phyloP scores from a whole-genome alignment of 805 yeast species.

The Candida methanosorbosa region DNA sequence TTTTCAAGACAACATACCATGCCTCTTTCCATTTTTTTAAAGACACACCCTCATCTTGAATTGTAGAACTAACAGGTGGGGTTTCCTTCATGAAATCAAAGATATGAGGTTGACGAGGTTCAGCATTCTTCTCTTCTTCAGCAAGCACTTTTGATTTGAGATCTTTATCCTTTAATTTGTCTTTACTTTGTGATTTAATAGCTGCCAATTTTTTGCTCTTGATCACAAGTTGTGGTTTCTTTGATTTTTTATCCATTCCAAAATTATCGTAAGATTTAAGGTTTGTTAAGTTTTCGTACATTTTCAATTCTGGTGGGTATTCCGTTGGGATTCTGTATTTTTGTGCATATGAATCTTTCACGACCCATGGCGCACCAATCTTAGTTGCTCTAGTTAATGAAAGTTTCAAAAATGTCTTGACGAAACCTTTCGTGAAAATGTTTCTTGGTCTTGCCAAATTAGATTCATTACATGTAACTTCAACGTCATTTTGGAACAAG shows the following conservation, averaged over 20 bases:
- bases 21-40: constrained; percentile 41
- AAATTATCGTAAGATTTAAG: not conserved
- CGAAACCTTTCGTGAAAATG: constrained; percentile 80
- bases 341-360: constrained; percentile 66
- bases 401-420: constrained; percentile 80
- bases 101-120: constrained; percentile 10
- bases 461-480: constrained; percentile 62
- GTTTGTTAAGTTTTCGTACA: constrained; percentile 10
- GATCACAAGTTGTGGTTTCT: not conserved
- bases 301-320: constrained; percentile 46
- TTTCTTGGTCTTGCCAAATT: constrained; percentile 78
- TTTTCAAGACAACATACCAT: constrained; percentile 43
- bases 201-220: not conserved
- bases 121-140: too few relatives aligned
- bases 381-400: constrained; percentile 70
- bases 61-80: constrained; percentile 22
- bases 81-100: constrained; percentile 27
- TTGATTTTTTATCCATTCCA: not conserved
- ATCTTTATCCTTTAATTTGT: not conserved
- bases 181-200: not conserved
- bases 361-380: constrained; percentile 95
- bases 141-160: not conserved
- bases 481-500: constrained; percentile 40
- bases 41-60: constrained; percentile 32
- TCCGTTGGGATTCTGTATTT: constrained; percentile 57